Conservation (phyloP, 1,284 basidiomycete species). For the Meripilus lineatus region DNA sequence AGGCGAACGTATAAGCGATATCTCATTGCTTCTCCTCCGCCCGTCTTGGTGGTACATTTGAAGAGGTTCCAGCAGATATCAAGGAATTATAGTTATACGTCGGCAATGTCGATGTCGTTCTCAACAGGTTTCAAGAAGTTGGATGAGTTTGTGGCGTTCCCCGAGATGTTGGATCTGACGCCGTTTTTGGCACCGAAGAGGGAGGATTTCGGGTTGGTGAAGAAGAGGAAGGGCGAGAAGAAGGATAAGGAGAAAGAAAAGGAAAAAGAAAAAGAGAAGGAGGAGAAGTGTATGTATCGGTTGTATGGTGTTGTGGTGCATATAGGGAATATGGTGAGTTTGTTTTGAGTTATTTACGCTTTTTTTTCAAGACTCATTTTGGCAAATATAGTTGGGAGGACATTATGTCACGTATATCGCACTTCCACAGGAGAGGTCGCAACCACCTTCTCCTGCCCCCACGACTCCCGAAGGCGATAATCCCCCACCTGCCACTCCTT, state of each 20-base stretch:
- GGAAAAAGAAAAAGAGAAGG: constrained; percentile 20
- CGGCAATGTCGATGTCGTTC: constrained; percentile 53
- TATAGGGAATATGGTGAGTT: constrained; percentile 79
- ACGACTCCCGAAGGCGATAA: constrained; percentile 11
- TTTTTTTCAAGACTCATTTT: not conserved
- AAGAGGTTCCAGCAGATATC: constrained; percentile 87
- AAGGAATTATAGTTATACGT: constrained; percentile 39
- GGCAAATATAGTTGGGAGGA: constrained; percentile 63
- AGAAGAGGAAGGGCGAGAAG: constrained; percentile 30
- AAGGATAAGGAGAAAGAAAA: constrained; percentile 24
- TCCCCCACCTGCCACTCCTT: constrained; percentile 1
- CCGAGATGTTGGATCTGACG: constrained; percentile 77
- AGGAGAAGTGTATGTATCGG: constrained; percentile 63
- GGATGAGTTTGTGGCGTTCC: constrained; percentile 87
- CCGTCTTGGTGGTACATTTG: constrained; percentile 87
- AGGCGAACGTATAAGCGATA: constrained; percentile 91
- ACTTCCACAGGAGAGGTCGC: constrained; percentile 28
- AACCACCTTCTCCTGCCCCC: constrained; percentile 4
- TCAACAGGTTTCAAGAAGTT: constrained; percentile 74
- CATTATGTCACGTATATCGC: constrained; percentile 83
- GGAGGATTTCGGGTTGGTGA: constrained; percentile 59
- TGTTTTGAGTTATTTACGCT: constrained; percentile 11
- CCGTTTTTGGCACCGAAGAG: constrained; percentile 84
- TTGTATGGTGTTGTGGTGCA: constrained; percentile 88
- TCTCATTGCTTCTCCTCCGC: constrained; percentile 82